Base-by-base conservation (phyloP, 2,329 filamentous ascomycete species). In the Cyphellophora europaea region DNA sequence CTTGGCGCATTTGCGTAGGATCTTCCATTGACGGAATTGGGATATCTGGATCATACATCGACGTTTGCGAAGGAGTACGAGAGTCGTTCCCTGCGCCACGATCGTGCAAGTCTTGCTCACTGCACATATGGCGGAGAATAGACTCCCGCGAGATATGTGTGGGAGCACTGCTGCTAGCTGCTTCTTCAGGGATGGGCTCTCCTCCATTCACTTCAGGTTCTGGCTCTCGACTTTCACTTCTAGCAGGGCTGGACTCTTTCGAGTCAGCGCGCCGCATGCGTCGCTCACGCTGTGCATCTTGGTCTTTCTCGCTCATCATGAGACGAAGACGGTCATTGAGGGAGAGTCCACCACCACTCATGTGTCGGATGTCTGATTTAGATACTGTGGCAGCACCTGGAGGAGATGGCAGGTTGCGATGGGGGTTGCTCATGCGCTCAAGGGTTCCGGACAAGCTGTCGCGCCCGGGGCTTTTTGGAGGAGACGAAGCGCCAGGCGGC, bases 1-100 rank as follows among this genome's bases (percentile, higher is more conserved):
- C n/a, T n/a, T 27, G 10, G 12, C 19, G 38, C 6, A 27, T 37
- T 11, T 44, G 42, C 6, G 45, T 49, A 3, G 45, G 47, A 45
- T 77, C 77, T 58, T 95, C 89, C 11, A 86, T 80, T 21, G 85
- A 93, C 13, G 85, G 88, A 48, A 95, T 85, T 0, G 89, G 84
- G 27, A 91, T 74, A 56, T 96, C 89, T 5, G 89, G 89, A 54
- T 96, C 87, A 40, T 86, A 70, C 6, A 12, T 16, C 29, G 23
- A 14, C 13, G 21, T 25, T 28, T 29, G 32, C 28, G 36, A 59
- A 58, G 6, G 64, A 58, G 13, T 77, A 72, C 29, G 72, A 66
- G 31, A 44, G 68, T 71, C 30, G 71, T 65, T 41, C 58, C 47
- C 47, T 39, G 38, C 45, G 5, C 43, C 43, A 31, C 44, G 64